Percentiles rank a stretch among this genome's conserved stretches.
These are phyloP conservation scores for Myotisia sp. DNA, from an alignment of 2,329 filamentous ascomycete genomes.

Conservation along the genomic window DNA sequence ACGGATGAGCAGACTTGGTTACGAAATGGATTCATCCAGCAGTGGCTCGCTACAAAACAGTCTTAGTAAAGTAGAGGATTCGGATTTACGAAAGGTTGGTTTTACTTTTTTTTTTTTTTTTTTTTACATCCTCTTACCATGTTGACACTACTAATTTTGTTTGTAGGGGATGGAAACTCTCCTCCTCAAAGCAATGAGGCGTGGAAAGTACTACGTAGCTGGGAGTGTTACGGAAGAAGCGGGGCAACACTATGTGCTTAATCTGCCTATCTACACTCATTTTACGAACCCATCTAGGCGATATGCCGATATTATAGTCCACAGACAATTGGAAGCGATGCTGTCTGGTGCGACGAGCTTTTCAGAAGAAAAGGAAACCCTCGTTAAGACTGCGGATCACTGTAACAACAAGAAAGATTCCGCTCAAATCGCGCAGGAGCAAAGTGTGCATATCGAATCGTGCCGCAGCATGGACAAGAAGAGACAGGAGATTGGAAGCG, in stretches of 20 bases:
- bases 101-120: background rate
- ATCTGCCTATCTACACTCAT: constrained; percentile 88
- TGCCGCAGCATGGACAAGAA: constrained; percentile 93
- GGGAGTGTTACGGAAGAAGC: constrained; percentile 64
- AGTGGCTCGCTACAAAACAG: constrained; percentile 88
- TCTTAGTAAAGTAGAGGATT: constrained; percentile 80
- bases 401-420: constrained; percentile 99
- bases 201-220: constrained; percentile 86
- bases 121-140: background rate
- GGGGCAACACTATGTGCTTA: constrained; percentile 79
- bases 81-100: constrained; percentile 63
- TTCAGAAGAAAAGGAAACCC: constrained; percentile 69
- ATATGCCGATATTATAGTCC: constrained; percentile 88
- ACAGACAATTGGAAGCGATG: constrained; percentile 80
- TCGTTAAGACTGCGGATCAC: constrained; percentile 84
- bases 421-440: constrained; percentile 90
- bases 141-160: constrained; percentile 10
- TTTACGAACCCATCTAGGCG: constrained; percentile 91
- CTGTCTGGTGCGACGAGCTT: constrained; percentile 76
- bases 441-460: constrained; percentile 96
- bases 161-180: constrained; percentile 79
- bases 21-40: constrained; percentile 76
- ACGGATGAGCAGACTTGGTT: constrained; percentile 81
- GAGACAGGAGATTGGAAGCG: constrained; percentile 70
- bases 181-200: constrained; percentile 85